These are phyloP conservation scores for Oldenlandia corymbosa DNA, from an alignment of 257 asterid species.

Conservation along the genomic window DNA sequence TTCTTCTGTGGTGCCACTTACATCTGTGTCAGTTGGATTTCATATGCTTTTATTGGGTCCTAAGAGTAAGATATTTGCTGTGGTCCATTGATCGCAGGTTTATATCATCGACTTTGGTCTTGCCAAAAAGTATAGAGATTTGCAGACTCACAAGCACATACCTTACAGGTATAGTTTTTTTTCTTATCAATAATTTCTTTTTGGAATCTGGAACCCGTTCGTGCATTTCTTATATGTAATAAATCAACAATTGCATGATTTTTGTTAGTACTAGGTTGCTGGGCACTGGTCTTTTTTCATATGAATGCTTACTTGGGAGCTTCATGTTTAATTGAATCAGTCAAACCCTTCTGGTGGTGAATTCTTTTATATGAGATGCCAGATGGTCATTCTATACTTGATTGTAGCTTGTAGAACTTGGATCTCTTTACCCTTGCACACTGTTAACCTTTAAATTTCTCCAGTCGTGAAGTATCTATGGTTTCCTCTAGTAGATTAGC, in stretches of 20 bases:
- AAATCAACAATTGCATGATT: not conserved
- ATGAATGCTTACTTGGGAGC: not conserved
- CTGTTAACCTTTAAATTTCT: not conserved
- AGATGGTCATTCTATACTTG: too few relatives aligned
- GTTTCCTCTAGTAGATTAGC: not conserved
- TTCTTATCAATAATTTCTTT: not conserved
- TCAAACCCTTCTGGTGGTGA: not conserved
- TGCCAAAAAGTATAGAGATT: constrained; percentile 42
- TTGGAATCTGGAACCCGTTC: not conserved
- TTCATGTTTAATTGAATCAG: not conserved
- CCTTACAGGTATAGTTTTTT: constrained; percentile 33
- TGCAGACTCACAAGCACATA: constrained; percentile 45
- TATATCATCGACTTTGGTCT: constrained; percentile 41
- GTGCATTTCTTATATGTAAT: not conserved
- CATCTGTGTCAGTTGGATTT: too few relatives aligned
- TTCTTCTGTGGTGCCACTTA: too few relatives aligned
- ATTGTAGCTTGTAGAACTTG: not conserved
- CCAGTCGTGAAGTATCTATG: not conserved
- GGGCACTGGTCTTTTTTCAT: not conserved
- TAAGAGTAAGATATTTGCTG: constrained; percentile 4
- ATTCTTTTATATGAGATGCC: not conserved
- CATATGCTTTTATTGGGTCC: too few relatives aligned
- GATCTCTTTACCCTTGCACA: too few relatives aligned
- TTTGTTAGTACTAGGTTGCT: not conserved
- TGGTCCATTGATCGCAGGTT: constrained; percentile 24